A percentile compares a stretch with the other conserved stretches of the same genome.
These are phyloP conservation scores for Hypomyces rosellus DNA, from an alignment of 2,329 filamentous ascomycete species.

Conservation along the genomic window DNA sequence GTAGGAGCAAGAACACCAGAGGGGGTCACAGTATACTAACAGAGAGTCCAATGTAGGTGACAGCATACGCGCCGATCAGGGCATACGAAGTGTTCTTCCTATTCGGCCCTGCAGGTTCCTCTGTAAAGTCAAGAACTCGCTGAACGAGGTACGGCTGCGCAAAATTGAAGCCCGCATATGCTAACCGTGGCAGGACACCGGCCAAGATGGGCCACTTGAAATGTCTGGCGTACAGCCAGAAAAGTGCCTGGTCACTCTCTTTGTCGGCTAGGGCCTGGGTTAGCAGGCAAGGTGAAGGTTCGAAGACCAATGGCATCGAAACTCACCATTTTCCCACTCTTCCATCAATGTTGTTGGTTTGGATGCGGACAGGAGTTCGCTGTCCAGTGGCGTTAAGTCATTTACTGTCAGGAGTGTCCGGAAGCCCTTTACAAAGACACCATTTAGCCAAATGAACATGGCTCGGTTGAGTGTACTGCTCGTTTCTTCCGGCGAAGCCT, in stretches of 20 bases:
- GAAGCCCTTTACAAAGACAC: conserved; percentile 22
- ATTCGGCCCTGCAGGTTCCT: conserved; percentile 18
- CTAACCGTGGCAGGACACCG: conserved; percentile 29
- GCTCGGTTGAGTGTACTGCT: conserved; percentile 24
- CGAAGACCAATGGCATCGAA: too few species aligned
- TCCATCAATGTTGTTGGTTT: too few species aligned
- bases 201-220: conserved; percentile 17
- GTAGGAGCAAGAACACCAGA: background rate
- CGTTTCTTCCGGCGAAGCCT: conserved; percentile 24
- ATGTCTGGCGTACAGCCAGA: too few species aligned
- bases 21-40: conserved; percentile 17
- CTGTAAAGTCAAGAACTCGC: conserved; percentile 25
- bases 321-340: too few species aligned
- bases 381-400: conserved; percentile 12
- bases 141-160: conserved; percentile 38
- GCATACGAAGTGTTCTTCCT: conserved; percentile 27
- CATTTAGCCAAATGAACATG: conserved; percentile 29
- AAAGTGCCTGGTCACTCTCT: too few species aligned
- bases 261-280: too few species aligned
- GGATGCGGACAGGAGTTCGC: conserved; percentile 13
- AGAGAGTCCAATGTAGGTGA: conserved; percentile 35
- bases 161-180: conserved; percentile 33
- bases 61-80: conserved; percentile 31
- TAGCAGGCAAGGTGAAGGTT: too few species aligned
- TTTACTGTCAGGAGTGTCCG: conserved; percentile 17